Evolutionary conservation across 2,329 filamentous ascomycete species (phyloP).

Genomic region (Fusarium sp.): DNA sequence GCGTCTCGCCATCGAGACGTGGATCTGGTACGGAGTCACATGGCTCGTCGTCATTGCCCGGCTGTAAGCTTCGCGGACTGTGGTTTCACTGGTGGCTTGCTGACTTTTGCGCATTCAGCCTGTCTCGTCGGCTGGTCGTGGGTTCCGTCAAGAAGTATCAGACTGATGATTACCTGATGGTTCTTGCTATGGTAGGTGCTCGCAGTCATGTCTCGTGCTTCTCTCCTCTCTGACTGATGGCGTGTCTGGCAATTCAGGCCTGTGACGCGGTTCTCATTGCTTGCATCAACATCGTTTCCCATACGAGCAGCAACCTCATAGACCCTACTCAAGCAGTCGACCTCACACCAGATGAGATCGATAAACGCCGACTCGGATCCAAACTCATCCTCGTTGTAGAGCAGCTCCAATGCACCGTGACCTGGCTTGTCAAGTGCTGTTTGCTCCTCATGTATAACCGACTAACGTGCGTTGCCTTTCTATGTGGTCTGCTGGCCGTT

Average conservation of each 20-base stretch:
- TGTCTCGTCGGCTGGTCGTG: conserved; percentile 4
- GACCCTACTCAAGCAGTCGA: neutral
- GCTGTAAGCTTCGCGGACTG: neutral
- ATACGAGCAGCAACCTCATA: conserved; percentile 1
- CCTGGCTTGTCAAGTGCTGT: conserved; percentile 1
- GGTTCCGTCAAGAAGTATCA: neutral
- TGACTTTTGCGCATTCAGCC: neutral
- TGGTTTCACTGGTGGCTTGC: neutral
- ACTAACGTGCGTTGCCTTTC: neutral
- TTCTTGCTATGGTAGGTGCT: neutral
- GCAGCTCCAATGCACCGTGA: neutral
- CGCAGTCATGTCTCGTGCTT: neutral
- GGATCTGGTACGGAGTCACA: conserved; percentile 5
- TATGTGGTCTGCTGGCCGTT: neutral
- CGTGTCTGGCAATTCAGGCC: neutral
- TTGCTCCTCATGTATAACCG: neutral
- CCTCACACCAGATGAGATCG: neutral
- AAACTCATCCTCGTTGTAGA: neutral
- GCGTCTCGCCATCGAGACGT: conserved; percentile 1
- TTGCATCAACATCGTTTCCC: neutral
- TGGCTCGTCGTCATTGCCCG: conserved; percentile 1
- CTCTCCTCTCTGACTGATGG: neutral
- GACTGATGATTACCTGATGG: neutral
- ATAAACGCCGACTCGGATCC: neutral
- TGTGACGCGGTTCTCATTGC: conserved; percentile 1